phyloP scores from a whole-genome alignment of 2,329 filamentous ascomycete genomes.

The Onygenales sp. region DNA sequence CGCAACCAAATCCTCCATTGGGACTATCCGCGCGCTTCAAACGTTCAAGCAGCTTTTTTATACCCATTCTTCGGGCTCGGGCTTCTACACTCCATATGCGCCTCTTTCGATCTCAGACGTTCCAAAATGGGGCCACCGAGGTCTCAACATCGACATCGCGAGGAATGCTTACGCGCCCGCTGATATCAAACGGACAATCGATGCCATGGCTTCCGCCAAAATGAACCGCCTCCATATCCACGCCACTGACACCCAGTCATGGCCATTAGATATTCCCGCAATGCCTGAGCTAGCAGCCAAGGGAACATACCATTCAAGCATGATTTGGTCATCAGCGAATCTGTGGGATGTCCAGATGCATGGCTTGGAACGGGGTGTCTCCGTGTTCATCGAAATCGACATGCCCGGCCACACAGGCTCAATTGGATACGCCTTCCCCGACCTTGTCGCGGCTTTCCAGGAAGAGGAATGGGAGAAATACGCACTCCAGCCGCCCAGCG shows the following conservation, averaged over 20 bases:
- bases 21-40: conserved; percentile 17
- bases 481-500: conserved; percentile 46
- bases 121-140: conserved; percentile 67
- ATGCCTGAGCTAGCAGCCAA: conserved; percentile 62
- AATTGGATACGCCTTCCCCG: conserved; percentile 57
- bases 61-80: conserved; percentile 13
- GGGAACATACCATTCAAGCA: conserved; percentile 60
- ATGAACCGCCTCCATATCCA: conserved; percentile 43
- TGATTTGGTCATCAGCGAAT: conserved; percentile 59
- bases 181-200: conserved; percentile 65
- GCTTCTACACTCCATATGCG: conserved; percentile 57
- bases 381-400: conserved; percentile 68
- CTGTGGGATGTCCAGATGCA: conserved; percentile 61
- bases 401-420: conserved; percentile 70
- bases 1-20: conserved; percentile 15
- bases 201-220: conserved; percentile 51
- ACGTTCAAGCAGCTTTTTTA: conserved; percentile 22
- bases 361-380: conserved; percentile 57
- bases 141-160: conserved; percentile 68
- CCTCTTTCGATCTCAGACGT: conserved; percentile 64
- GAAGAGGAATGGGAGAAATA: conserved; percentile 44
- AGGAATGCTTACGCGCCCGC: conserved; percentile 60
- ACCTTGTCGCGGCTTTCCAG: conserved; percentile 58
- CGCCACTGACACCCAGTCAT: conserved; percentile 39
- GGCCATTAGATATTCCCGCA: conserved; percentile 38